Conservation (phyloP, 78 protist genomes). For the Creolimax fragrantissima region DNA sequence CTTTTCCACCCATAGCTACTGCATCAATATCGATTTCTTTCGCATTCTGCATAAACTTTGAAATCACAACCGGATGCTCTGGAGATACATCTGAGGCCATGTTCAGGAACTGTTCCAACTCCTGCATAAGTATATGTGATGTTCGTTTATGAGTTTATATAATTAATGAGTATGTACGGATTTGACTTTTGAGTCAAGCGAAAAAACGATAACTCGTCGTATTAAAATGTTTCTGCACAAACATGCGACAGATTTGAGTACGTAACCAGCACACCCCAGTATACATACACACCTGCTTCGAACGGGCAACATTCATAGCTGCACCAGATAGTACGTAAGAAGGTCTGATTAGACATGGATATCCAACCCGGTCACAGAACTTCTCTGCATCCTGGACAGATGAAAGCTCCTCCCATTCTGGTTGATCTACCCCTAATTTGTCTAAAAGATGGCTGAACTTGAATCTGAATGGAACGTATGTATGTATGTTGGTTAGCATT, state of each 20-base stretch:
- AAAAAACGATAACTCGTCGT: no score
- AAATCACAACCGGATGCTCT: slow-evolving; percentile 71
- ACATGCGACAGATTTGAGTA: no score
- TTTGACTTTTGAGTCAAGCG: no score
- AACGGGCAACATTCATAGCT: slow-evolving; percentile 85
- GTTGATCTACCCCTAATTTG: slow-evolving; percentile 80
- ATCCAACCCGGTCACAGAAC: slow-evolving; percentile 76
- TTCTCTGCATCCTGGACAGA: slow-evolving; percentile 53
- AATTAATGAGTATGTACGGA: no score
- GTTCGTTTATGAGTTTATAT: no score
- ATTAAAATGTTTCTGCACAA: no score
- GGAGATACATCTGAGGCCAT: slow-evolving; percentile 56
- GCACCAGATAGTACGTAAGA: slow-evolving; percentile 90
- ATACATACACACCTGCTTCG: not conserved
- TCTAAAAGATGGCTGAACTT: slow-evolving; percentile 81
- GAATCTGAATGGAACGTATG: no score
- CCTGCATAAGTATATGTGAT: no score
- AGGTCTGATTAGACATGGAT: slow-evolving; percentile 91
- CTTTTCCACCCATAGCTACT: slow-evolving; percentile 75
- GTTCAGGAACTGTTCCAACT: slow-evolving; percentile 49
- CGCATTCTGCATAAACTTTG: slow-evolving; percentile 81
- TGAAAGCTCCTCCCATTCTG: slow-evolving; percentile 69
- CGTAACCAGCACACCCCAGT: not conserved
- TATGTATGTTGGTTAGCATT: no score
- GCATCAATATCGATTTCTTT: slow-evolving; percentile 93